Conservation (phyloP, 345 rosid genomes). For the Camelina hispida region DNA sequence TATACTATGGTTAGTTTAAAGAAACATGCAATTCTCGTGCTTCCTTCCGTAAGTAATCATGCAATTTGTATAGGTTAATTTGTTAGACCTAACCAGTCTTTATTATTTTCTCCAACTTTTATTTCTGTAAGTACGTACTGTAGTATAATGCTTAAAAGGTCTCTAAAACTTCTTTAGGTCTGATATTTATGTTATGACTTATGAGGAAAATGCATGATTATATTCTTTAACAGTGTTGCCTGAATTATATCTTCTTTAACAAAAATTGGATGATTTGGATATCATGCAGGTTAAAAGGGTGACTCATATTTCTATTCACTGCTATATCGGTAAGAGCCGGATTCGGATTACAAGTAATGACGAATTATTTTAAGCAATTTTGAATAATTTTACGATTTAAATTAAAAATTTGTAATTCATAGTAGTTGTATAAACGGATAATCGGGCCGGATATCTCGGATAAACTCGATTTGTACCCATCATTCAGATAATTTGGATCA, state of each 20-base stretch:
- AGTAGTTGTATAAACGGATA: too few species aligned
- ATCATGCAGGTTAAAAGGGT: not conserved
- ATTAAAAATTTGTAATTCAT: not conserved
- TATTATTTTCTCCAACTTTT: not conserved
- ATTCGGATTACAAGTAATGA: not conserved
- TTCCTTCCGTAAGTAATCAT: constrained; percentile 22
- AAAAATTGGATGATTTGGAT: too few species aligned
- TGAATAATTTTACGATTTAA: not conserved
- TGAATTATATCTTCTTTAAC: too few species aligned
- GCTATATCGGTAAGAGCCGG: not conserved
- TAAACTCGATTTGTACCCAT: too few species aligned
- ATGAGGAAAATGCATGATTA: not conserved
- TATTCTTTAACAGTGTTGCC: not conserved
- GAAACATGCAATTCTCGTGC: constrained; percentile 34
- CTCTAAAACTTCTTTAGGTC: not conserved
- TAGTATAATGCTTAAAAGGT: not conserved
- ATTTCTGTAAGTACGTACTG: not conserved
- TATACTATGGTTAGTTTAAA: constrained; percentile 8
- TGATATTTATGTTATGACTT: not conserved
- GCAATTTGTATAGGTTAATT: constrained; percentile 26
- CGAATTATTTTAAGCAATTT: not conserved
- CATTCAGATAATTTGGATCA: too few species aligned
- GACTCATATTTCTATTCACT: not conserved
- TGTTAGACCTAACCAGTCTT: constrained; percentile 31
- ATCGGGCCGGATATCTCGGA: too few species aligned